Percentiles rank a stretch among this genome's conserved stretches.
Evolutionary conservation across 2,329 filamentous ascomycete species (phyloP).

Genomic region (Alternaria brassicae): DNA sequence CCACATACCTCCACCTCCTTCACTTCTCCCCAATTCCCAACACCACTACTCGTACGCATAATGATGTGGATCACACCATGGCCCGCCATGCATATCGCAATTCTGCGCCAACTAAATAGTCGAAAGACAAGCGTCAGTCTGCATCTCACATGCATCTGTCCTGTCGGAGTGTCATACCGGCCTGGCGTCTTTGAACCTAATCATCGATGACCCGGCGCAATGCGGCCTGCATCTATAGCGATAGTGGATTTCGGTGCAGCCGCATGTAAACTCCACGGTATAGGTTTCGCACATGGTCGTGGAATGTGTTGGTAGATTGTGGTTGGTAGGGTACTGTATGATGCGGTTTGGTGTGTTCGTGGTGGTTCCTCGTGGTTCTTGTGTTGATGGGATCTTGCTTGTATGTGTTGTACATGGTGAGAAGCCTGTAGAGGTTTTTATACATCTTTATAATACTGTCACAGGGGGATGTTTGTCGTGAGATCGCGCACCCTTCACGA

Average conservation of each 20-base stretch:
- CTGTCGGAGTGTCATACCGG: neutral
- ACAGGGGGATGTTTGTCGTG: too few species aligned
- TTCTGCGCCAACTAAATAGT: neutral
- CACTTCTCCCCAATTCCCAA: neutral
- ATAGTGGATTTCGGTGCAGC: neutral
- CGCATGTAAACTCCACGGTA: neutral
- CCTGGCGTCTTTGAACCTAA: neutral
- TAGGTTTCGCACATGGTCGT: neutral
- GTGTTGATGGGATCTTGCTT: too few species aligned
- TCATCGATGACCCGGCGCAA: neutral
- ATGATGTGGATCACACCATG: accelerated
- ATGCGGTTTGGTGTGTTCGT: too few species aligned
- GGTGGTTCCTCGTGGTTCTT: too few species aligned
- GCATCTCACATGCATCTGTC: neutral
- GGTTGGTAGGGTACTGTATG: too few species aligned
- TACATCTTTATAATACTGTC: too few species aligned
- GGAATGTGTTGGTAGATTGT: neutral
- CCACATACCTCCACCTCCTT: too few species aligned
- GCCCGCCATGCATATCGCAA: neutral
- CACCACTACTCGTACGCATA: neutral
- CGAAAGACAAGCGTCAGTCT: neutral
- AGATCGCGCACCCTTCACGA: too few species aligned
- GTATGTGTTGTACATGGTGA: too few species aligned
- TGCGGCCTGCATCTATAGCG: neutral
- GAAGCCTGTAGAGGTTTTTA: too few species aligned